Percentiles rank a stretch among this genome's conserved stretches.
Evolutionary conservation across 352 stramenopile genomes (phyloP).

Genomic region (Pythium insidiosum): DNA sequence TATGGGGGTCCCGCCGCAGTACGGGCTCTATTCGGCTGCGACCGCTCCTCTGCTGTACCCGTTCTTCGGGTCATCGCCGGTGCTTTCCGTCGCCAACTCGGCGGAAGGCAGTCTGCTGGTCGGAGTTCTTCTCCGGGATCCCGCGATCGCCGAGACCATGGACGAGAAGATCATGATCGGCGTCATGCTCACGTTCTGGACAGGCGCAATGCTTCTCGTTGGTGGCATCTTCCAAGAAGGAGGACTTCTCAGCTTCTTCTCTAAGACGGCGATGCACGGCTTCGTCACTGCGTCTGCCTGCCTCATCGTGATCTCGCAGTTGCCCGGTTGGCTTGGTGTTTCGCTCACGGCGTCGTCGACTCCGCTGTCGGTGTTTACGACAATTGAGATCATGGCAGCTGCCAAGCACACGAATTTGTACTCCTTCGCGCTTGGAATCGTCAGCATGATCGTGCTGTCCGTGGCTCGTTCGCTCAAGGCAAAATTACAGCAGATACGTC

Average conservation of each 20-base stretch:
- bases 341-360: slow-evolving; percentile 25
- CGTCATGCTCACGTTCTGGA: slow-evolving; percentile 69
- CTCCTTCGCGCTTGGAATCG: slow-evolving; percentile 36
- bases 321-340: slow-evolving; percentile 47
- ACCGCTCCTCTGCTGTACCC: slow-evolving; percentile 67
- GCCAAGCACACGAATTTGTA: slow-evolving; percentile 40
- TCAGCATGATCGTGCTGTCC: slow-evolving; percentile 39
- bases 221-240: slow-evolving; percentile 52
- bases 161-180: slow-evolving; percentile 52
- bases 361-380: slow-evolving; percentile 48
- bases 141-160: slow-evolving; percentile 32
- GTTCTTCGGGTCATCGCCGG: slow-evolving; percentile 54
- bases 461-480: slow-evolving; percentile 10
- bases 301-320: slow-evolving; percentile 63
- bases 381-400: slow-evolving; percentile 38
- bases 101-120: slow-evolving; percentile 60
- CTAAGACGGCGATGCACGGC: slow-evolving; percentile 57
- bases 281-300: slow-evolving; percentile 60
- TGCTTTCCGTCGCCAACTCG: slow-evolving; percentile 56
- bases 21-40: slow-evolving; percentile 65
- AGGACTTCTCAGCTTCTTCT: slow-evolving; percentile 64
- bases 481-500: background rate
- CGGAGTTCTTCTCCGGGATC: slow-evolving; percentile 42
- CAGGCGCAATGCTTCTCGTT: slow-evolving; percentile 43
- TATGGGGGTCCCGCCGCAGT: slow-evolving; percentile 68